Evolutionary conservation across 352 stramenopile species (phyloP).

Genomic region (Phytophthora ramorum): DNA sequence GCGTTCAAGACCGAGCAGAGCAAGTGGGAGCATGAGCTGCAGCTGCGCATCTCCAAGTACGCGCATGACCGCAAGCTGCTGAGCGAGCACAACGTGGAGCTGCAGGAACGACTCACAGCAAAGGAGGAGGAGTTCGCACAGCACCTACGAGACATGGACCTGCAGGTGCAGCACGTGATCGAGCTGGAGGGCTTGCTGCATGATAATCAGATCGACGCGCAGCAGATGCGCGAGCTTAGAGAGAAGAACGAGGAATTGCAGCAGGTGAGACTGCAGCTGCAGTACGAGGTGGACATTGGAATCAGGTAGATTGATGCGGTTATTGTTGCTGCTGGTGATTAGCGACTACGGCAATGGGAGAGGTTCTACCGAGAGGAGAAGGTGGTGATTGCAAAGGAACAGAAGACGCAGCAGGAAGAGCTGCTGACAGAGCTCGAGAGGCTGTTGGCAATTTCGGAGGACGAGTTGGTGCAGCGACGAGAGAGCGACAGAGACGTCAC

Average conservation of each 20-base stretch:
- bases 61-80: conserved; percentile 80
- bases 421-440: conserved; percentile 58
- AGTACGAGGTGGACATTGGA: neutral
- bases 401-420: conserved; percentile 61
- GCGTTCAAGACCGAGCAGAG: conserved; percentile 84
- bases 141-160: conserved; percentile 63
- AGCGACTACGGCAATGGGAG: conserved; percentile 73
- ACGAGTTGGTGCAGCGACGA: conserved; percentile 35
- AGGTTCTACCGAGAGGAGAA: conserved; percentile 59
- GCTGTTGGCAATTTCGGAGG: conserved; percentile 43
- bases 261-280: conserved; percentile 34
- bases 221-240: conserved; percentile 45
- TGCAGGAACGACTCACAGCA: conserved; percentile 58
- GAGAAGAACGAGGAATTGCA: conserved; percentile 52
- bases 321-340: conserved; percentile 10
- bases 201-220: conserved; percentile 47
- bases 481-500: conserved; percentile 8
- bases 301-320: conserved; percentile 1
- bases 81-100: conserved; percentile 84
- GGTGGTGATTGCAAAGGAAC: conserved; percentile 33
- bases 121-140: conserved; percentile 57
- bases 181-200: conserved; percentile 68
- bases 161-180: conserved; percentile 64
- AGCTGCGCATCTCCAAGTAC: conserved; percentile 81
- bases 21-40: conserved; percentile 85